A percentile compares a stretch with the other conserved stretches of the same genome.
Conservation (phyloP, 139 green algal genomes). For the Chlorella sp. region DNA sequence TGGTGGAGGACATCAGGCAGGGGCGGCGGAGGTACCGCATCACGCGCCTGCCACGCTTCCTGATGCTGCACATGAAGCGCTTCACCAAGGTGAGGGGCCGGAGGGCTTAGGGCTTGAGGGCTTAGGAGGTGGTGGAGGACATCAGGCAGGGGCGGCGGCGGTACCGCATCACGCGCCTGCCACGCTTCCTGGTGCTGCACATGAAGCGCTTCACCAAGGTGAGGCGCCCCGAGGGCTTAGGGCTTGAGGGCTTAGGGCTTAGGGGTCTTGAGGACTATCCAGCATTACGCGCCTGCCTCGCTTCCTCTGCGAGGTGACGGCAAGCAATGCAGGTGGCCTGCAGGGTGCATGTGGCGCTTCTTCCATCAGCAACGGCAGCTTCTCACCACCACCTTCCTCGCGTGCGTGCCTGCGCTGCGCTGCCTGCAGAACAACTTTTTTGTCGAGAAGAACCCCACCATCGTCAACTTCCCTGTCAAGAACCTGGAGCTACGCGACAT, state of each 20-base stretch:
- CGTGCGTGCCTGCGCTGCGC: no score
- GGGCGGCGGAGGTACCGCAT: constrained; percentile 76
- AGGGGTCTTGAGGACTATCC: no score
- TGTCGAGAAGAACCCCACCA: constrained; percentile 94
- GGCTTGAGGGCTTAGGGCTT: no score
- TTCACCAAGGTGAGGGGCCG: constrained; percentile 69
- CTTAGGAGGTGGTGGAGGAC: constrained; percentile 76
- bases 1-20: constrained; percentile 70
- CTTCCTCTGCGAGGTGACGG: no score
- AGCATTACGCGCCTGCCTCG: no score
- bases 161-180: constrained; percentile 77
- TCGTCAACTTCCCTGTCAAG: constrained; percentile 96
- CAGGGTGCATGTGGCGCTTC: no score
- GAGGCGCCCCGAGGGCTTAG: no score
- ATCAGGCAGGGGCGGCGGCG: constrained; percentile 66
- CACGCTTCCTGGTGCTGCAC: constrained; percentile 76
- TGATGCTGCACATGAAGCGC: constrained; percentile 84
- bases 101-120: no score
- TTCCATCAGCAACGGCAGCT: no score
- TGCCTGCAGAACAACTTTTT: constrained; percentile 71
- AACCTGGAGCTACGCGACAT: constrained; percentile 82
- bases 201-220: constrained; percentile 88
- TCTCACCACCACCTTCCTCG: no score
- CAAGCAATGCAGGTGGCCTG: no score
- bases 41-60: constrained; percentile 69